Base-by-base conservation (phyloP, 768 basidiomycete genomes). In the Auriscalpium orientale region DNA sequence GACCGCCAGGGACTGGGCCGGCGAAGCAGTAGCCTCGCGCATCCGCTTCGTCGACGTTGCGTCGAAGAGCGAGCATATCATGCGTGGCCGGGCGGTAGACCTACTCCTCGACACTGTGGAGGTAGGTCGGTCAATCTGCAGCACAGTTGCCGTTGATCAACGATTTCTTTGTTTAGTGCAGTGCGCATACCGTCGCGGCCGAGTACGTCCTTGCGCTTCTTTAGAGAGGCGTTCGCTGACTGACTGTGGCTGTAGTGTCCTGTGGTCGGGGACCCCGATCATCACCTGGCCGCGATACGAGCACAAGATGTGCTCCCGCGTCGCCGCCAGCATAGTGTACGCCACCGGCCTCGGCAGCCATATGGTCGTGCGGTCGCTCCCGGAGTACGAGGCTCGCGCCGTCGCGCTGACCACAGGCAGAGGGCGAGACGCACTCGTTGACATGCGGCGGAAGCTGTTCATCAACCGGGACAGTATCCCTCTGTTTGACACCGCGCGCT, bases 231-330 rank as follows among this genome's bases (percentile, higher is more conserved):
- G 33, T 48, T 21, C 15, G 49, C 56, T 59, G 35, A 58, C 43
- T 47, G 40, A n/a, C 28, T 22, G 16, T 45, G 28, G 40, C 38
- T 20, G n/a, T 62, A 78, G 76, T 62, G 74, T 79, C 36, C 66
- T 80, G 22, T 79, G 78, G 79, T 70, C 76, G 0, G 77, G 79
- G 9, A 80, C 79, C 1, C 79, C 79, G 33, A 69, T 80, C 38
- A 61, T 80, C 33, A 78, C 79, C 18, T 79, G 67, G 69, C 75
- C 78, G 8, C 72, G 68, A 55, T 72, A 79, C 56, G 57, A 62
- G 40, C 68, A 75, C 59, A 80, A 78, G 62, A 79, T 80, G 76
- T 75, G 72, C 53, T 78, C 77, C 16, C 72, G 79, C 8, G 79
- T 80, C 28, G 77, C 71, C 3, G 76, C 79, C 20, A 76, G 76